Percentiles rank a stretch among this genome's conserved stretches.
phyloP scores from a whole-genome alignment of 208 protist species.

The Leishmania arabica region DNA sequence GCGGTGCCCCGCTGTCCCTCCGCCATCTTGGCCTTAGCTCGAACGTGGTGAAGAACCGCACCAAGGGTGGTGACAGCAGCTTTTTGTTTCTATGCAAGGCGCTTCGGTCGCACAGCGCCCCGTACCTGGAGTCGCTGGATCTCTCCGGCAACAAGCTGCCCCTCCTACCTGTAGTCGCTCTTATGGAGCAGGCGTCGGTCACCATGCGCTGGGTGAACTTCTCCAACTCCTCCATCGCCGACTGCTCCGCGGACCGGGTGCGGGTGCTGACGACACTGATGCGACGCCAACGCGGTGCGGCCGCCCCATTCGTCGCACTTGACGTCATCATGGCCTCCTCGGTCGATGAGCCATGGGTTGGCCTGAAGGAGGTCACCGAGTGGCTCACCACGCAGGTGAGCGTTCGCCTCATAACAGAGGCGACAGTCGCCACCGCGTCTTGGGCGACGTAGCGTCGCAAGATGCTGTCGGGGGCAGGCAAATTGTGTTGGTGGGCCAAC shows the following conservation, averaged over 20 bases:
- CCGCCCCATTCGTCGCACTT: constrained; percentile 13
- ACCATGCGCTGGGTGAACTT: constrained; percentile 47
- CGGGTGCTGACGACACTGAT: constrained; percentile 51
- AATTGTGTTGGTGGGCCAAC: background rate
- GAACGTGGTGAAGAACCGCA: constrained; percentile 40
- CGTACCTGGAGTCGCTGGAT: constrained; percentile 54
- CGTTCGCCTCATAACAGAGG: constrained; percentile 19
- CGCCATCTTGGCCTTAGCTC: constrained; percentile 43
- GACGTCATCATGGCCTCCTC: constrained; percentile 26
- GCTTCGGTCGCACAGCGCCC: constrained; percentile 48
- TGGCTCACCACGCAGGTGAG: constrained; percentile 30
- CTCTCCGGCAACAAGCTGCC: constrained; percentile 58
- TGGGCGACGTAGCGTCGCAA: background rate
- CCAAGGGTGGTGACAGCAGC: constrained; percentile 27
- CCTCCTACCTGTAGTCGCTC: constrained; percentile 47
- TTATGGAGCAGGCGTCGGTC: constrained; percentile 60
- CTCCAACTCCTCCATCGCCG: constrained; percentile 51
- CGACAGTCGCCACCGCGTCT: background rate
- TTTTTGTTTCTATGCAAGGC: constrained; percentile 71
- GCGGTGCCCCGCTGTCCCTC: constrained; percentile 41
- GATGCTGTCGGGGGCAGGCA: background rate
- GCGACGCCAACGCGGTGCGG: constrained; percentile 38
- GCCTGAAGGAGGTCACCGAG: constrained; percentile 29
- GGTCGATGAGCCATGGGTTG: constrained; percentile 14
- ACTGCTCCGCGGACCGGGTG: constrained; percentile 36